These are phyloP conservation scores for Tricholoma furcatifolium DNA, from an alignment of 768 basidiomycete genomes.

Conservation along the genomic window DNA sequence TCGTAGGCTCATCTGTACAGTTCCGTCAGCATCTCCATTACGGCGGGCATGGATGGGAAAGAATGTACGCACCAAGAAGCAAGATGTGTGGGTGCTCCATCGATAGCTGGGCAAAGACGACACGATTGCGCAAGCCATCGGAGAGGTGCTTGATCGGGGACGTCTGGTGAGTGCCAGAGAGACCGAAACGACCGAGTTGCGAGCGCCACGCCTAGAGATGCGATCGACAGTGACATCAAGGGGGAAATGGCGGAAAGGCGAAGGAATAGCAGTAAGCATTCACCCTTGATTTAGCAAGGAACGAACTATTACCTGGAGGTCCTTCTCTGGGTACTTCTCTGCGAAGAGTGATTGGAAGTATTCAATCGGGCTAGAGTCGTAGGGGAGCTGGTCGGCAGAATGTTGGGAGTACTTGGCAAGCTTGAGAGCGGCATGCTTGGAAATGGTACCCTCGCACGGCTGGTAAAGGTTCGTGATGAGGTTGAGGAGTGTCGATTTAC, in stretches of 20 bases:
- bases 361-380: constrained; percentile 87
- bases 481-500: constrained; percentile 90
- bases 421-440: constrained; percentile 87
- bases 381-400: constrained; percentile 97
- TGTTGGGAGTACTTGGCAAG: constrained; percentile 99
- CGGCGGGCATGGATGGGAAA: not conserved
- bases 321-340: constrained; percentile 92
- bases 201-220: constrained; percentile 78
- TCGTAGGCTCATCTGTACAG: constrained; percentile 85
- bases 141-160: constrained; percentile 92
- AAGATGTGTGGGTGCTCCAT: constrained; percentile 98
- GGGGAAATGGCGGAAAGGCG: not conserved
- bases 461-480: constrained; percentile 83
- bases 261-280: not conserved
- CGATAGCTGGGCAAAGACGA: constrained; percentile 93
- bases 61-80: constrained; percentile 58
- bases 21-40: not conserved
- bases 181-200: constrained; percentile 94
- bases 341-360: constrained; percentile 84
- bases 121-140: constrained; percentile 94
- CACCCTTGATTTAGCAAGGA: not conserved
- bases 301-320: constrained; percentile 49
- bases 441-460: constrained; percentile 82
- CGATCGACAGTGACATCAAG: not conserved
- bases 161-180: constrained; percentile 92